Evolutionary conservation across 192 early-diverging fungal species (phyloP).

Genomic region (Haplosporangium gracile): DNA sequence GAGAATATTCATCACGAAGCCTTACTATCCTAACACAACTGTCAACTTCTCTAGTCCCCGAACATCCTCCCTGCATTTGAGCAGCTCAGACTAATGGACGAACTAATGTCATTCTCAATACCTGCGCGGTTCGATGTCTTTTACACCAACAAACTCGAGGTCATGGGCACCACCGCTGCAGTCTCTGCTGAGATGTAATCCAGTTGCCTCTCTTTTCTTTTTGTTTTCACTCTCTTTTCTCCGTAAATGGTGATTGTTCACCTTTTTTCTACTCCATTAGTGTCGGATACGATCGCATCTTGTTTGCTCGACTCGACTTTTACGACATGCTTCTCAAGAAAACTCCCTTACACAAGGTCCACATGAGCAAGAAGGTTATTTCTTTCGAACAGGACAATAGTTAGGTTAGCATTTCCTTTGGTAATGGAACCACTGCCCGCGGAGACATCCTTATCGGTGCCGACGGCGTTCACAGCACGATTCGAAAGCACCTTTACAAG

Average conservation of each 20-base stretch:
- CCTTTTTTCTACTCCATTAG: background rate
- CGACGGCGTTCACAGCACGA: background rate
- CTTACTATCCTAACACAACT: too few species aligned
- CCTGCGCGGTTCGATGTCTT: too few species aligned
- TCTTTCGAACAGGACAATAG: background rate
- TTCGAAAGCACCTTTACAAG: constrained; percentile 12
- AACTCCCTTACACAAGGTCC: background rate
- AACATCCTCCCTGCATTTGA: too few species aligned
- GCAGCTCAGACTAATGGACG: too few species aligned
- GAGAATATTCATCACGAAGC: too few species aligned
- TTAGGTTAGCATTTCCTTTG: background rate
- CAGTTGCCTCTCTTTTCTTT: background rate
- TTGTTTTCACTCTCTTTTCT: background rate
- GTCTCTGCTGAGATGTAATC: too few species aligned
- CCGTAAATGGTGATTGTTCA: background rate
- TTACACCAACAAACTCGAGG: too few species aligned
- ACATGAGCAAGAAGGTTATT: background rate
- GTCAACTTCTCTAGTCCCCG: too few species aligned
- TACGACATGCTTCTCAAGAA: background rate
- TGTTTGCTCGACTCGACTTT: background rate
- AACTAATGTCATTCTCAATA: too few species aligned
- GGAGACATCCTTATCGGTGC: background rate
- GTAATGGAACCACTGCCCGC: background rate
- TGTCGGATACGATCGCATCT: background rate
- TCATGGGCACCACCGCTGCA: too few species aligned